These are phyloP conservation scores for Coemansia sp. DNA, from an alignment of 371 early-diverging fungal genomes.

Conservation along the genomic window DNA sequence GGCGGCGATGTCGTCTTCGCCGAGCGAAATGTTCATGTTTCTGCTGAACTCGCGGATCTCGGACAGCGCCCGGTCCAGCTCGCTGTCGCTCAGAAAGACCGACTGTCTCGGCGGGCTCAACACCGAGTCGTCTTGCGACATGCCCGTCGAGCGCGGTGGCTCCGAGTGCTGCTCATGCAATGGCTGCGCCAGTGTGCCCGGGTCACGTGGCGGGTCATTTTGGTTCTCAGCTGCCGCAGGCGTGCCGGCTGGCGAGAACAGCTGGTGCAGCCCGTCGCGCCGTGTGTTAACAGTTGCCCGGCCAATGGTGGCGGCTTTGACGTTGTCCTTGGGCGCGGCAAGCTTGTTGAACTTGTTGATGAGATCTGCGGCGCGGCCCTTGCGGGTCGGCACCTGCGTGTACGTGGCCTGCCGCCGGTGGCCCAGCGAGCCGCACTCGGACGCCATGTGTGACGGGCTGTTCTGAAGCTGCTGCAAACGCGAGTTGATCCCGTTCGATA, in stretches of 20 bases:
- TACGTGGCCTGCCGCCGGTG: slow-evolving; percentile 2
- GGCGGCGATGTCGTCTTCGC: slow-evolving; percentile 3
- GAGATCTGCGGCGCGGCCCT: slow-evolving; percentile 40
- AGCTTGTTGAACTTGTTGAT: slow-evolving; percentile 46
- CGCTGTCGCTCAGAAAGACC: slow-evolving; percentile 41
- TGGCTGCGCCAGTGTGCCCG: slow-evolving; percentile 1
- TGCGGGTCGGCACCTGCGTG: slow-evolving; percentile 15
- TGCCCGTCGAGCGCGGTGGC: not conserved
- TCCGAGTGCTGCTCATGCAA: not conserved
- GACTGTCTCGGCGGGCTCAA: slow-evolving; percentile 15
- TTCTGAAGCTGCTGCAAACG: slow-evolving; percentile 9
- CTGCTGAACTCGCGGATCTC: slow-evolving; percentile 46
- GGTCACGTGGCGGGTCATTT: not conserved
- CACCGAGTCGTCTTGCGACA: not conserved
- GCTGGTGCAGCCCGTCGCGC: not conserved
- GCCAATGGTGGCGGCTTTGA: slow-evolving; percentile 7
- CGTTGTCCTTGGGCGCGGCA: slow-evolving; percentile 12
- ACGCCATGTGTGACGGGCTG: not conserved
- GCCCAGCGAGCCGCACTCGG: slow-evolving; percentile 6
- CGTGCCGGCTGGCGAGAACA: not conserved
- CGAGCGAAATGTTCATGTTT: slow-evolving; percentile 36
- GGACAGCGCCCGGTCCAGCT: slow-evolving; percentile 37
- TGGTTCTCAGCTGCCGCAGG: not conserved
- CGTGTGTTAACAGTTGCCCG: not conserved
- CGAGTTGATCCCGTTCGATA: slow-evolving; percentile 1